Base-by-base conservation (phyloP, 2,329 filamentous ascomycete genomes). In the Claviceps sp. region DNA sequence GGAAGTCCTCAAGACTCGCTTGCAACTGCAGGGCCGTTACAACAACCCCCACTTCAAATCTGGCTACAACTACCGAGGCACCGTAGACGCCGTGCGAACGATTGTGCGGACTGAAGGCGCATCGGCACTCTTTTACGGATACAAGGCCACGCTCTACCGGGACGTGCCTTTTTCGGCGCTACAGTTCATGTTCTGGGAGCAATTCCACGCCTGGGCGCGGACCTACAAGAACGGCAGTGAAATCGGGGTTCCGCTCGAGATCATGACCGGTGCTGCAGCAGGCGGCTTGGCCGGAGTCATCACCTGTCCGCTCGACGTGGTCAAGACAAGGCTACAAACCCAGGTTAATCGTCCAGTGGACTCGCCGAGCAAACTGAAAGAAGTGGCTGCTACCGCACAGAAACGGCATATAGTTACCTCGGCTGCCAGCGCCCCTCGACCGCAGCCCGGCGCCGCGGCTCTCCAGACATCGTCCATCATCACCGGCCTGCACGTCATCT, bases 161-260 rank as follows among this genome's bases (percentile, higher is more conserved):
- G 93, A 98, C 62, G 76, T 98, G 22, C 93, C 93, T 1, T 98
- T 96, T 65, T 97, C 91, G 0, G 93, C 93, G 0, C 72, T 98
- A 11, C 93, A 98, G 64, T 97, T 98, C 68, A 91, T 94, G 62
- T 96, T 98, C 65, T 98, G 95, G 73, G 93, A 98, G 68, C 88
- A 97, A 67, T 90, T 90, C 64, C 87, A 90, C 61, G 81, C 76
- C 46, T 80, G 88, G 76, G 90, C 93, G 1, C 85, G 85, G 62
- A 68, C 81, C 50, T 94, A 85, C 76, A 83, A 86, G 63, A 81
- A 85, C 38, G 85, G 83, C 56, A 80, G 84, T 53, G 88, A 96
- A 54, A 94, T 98, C 50, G 93, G 93, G 1, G 70, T 94, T 38
- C 77, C 82, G 1, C 68, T 97, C 40, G 93, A 98, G 65, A 84